phyloP scores from a whole-genome alignment of 495 filamentous ascomycete species.

The Aeminium ludgeri region DNA sequence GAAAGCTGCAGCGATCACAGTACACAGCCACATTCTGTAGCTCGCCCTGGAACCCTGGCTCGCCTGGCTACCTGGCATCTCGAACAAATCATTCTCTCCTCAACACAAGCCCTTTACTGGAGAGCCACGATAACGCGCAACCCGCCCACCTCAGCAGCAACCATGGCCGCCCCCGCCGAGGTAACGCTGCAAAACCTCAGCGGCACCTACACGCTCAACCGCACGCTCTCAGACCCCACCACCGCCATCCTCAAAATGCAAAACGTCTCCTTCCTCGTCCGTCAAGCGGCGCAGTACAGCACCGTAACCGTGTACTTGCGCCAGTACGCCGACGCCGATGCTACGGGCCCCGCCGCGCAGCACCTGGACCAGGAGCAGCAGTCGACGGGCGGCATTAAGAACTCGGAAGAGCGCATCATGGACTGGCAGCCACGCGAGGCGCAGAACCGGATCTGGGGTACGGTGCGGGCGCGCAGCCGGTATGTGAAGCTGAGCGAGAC shows the following conservation, averaged over 20 bases:
- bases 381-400: constrained; percentile 56
- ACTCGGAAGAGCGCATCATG: constrained; percentile 57
- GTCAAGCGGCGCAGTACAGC: constrained; percentile 56
- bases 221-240: constrained; percentile 27
- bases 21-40: no score
- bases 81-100: no score
- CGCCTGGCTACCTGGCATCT: no score
- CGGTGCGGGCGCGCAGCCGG: constrained; percentile 43
- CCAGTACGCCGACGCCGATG: constrained; percentile 25
- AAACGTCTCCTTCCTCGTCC: constrained; percentile 65
- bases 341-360: background rate
- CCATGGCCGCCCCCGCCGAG: constrained; percentile 11
- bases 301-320: constrained; percentile 54
- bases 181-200: constrained; percentile 10
- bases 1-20: no score
- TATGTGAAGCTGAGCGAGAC: constrained; percentile 25
- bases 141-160: no score
- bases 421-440: constrained; percentile 58
- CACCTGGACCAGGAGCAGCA: constrained; percentile 73
- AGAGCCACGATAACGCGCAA: no score
- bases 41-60: no score
- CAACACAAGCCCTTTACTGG: no score
- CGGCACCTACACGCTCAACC: constrained; percentile 17
- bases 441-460: constrained; percentile 68
- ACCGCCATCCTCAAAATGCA: constrained; percentile 30